Evolutionary conservation across 2,329 filamentous ascomycete species (phyloP), one percentile per base, ranked within the genome.

Genomic region (Periconia digitata): DNA sequence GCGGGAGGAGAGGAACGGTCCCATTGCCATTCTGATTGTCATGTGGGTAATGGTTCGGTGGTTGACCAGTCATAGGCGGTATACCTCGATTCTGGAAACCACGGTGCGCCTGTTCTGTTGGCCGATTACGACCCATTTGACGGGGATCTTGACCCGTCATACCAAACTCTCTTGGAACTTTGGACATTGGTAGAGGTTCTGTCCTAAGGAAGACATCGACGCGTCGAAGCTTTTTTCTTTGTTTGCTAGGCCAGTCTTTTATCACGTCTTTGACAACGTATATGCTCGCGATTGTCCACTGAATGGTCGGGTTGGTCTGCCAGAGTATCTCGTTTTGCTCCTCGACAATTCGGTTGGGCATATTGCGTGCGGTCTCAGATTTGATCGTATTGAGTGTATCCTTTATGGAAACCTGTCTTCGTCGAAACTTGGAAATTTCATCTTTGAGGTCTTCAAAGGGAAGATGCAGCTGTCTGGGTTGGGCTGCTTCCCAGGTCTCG

Each of bases 191-290:
- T 54, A 53, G 60, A 5, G 57, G 47, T 18, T 62, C 62, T 2
- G 64, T 64, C 41, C 67, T 55, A 15, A 71, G 51, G 10, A 71
- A 59, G 7, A 71, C 49, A 18, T 60, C 55, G 4, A 71, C 58
- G 34, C 59, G 53, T 18, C 48, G 51, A 7, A 66, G 53, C 22
- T 40, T 27, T 21, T 39, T 32, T 15, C 32, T 43, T 10, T n/a
- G 8, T 10, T 46, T 40, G n/a, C n/a, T 22, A 4, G 43, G 32
- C 45, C 38, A 48, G n/a, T 42, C 15, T 32, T 43, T 43, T 17
- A 51, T 34, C 8, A 32, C 58, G 44, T 46, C 54, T 53, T 22
- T 56, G 20, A 61, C 50, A 16, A 63, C 53, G 2, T 66, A 48
- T 5, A 70, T 50, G n/a, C 56, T 59, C 2, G 59, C 66, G 24